Base-by-base conservation (phyloP, 2,329 filamentous ascomycete species). In the Aphanocladium album region DNA sequence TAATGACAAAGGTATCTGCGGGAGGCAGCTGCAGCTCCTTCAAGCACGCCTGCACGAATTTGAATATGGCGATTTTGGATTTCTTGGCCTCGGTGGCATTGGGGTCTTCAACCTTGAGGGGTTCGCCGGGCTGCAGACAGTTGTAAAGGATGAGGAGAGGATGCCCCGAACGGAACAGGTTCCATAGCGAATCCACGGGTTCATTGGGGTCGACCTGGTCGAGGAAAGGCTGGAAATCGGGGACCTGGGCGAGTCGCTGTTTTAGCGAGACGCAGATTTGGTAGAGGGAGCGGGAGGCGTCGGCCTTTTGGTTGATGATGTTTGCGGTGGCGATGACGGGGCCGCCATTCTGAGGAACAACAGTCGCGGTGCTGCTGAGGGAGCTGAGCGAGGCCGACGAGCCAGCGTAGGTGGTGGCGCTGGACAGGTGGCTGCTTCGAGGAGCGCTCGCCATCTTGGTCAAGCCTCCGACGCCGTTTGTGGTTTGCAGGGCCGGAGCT, bases 251-350 rank as follows among this genome's bases (percentile, higher is more conserved):
- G 63, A 99, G 80, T 64, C 95, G 87, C 76, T 89, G 87, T 72
- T 90, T 91, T 63, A 98, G 80, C 58, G 88, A 87, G 66, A 96
- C 83, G 73, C 95, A 98, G 74, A 96, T 96, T 75, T 98, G 93
- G 75, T 96, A 99, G 25, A 99, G 85, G 12, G 93, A 97, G 62
- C 89, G 84, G 60, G 90, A 91, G 66, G 95, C 93, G 73, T 96
- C 93, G 72, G 93, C 95, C 73, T 91, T 90, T 75, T 93, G 90
- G 77, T 99, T 99, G 81, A 99, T 96, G 73, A 99, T 96, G 75
- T 96, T 97, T 73, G 90, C 84, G 62, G 89, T 91, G 63, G 92
- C 89, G 69, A 91, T 79, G 63, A 93, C 84, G 62, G 84, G 84
- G 50, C 86, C 86, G 62, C 80, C 74, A 62, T 75, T 84, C 51